phyloP scores from a whole-genome alignment of 2,329 filamentous ascomycete genomes.

The Lasiodiplodia theobromae region DNA sequence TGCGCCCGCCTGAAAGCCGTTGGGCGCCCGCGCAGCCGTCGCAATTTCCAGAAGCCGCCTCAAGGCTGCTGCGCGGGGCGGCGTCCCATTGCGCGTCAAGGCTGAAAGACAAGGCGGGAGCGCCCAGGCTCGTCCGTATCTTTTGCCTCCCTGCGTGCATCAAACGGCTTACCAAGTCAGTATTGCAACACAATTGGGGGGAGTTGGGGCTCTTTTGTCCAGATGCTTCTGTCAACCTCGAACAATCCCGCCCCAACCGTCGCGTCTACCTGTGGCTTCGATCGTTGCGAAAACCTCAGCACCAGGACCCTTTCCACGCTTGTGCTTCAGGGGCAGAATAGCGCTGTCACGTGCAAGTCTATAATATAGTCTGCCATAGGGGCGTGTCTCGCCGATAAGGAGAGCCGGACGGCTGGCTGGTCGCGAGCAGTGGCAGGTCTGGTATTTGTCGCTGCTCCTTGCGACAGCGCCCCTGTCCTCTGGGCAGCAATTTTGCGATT shows the following conservation, averaged over 20 bases:
- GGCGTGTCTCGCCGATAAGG: constrained; percentile 7
- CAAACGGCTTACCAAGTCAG: constrained; percentile 23
- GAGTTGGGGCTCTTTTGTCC: background rate
- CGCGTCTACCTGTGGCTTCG: background rate
- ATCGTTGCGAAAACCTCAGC: background rate
- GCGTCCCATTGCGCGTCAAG: background rate
- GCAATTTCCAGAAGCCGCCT: constrained; percentile 4
- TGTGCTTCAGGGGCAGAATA: constrained; percentile 24
- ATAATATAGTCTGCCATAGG: constrained; percentile 7
- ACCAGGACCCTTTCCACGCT: background rate
- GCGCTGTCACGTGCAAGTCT: constrained; percentile 23
- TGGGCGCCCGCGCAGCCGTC: constrained; percentile 14
- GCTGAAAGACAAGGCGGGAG: constrained; percentile 6
- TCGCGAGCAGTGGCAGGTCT: background rate
- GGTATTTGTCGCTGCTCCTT: background rate
- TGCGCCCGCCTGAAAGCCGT: constrained; percentile 6
- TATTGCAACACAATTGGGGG: background rate
- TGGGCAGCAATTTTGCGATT: constrained; percentile 2
- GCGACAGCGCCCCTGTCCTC: constrained; percentile 1
- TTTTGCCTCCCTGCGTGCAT: constrained; percentile 24
- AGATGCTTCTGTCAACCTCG: background rate
- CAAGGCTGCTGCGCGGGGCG: too few relatives aligned
- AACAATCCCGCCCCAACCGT: background rate
- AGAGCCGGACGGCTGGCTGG: constrained; percentile 7
- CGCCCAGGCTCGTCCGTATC: constrained; percentile 19